Evolutionary conservation across 1,284 basidiomycete genomes (phyloP), one percentile per base, ranked within the genome.

Genomic region (Sporisorium iseilematis-ciliati): DNA sequence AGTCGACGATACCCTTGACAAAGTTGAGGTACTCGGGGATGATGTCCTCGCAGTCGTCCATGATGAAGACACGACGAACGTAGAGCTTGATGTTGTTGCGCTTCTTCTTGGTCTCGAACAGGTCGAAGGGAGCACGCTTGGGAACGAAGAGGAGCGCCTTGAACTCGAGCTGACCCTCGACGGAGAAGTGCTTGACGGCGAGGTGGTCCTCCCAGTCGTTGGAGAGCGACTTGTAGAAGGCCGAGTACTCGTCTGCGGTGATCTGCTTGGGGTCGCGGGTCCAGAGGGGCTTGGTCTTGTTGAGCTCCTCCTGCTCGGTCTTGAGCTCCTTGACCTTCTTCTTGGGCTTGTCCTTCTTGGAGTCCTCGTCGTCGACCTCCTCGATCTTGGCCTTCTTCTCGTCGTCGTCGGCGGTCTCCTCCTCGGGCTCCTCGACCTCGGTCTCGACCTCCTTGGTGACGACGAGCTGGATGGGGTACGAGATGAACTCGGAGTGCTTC

Each of bases 51-150:
- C 95, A 98, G 88, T 99, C 96, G 88, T 99, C 96, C 93, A 97
- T 97, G 90, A 99, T 99, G 90, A 99, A 99, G 84, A 99, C 96
- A 69, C 97, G 94, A 89, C 97, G 95, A 82, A 99, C 97, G 87
- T 99, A 99, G 87, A 99, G 94, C 90, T 99, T 99, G 90, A 99
- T 98, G 92, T 98, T 99, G 91, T 98, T 98, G 86, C 96, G 93
- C 91, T 99, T 99, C 93, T 99, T 99, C 93, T 99, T 99, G 81
- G 93, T 93, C 90, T 99, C 97, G 88, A 99, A 99, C 87, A 99
- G 92, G 86, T 99, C 97, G 87, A 99, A 99, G 62, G 96, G 61
- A 45, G 51, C 71, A 49, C 95, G 92, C 88, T 97, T 98, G 82
- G 96, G 96, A 72, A 84, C 48, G 52, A 80, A 99, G 83, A 99